These are phyloP conservation scores for Scalesia atractyloides DNA, from an alignment of 129 eudicot species.

Conservation along the genomic window DNA sequence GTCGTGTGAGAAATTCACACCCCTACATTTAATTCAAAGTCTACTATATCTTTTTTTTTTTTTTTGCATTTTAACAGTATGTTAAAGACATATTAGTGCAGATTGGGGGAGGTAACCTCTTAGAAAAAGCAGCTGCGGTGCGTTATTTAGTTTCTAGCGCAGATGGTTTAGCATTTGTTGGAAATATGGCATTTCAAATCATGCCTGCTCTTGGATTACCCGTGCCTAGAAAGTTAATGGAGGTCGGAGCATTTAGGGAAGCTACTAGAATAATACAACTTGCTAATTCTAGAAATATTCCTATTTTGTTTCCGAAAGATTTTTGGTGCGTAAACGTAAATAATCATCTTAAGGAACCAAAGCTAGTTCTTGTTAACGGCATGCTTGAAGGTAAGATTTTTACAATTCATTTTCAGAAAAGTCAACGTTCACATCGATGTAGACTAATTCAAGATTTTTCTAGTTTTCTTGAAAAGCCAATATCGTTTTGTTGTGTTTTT, in stretches of 20 bases:
- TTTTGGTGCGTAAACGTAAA: conserved; percentile 58
- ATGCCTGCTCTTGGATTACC: conserved; percentile 81
- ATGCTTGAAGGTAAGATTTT: conserved; percentile 51
- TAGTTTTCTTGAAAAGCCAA: conserved; percentile 4
- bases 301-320: conserved; percentile 67
- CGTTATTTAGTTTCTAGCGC: conserved; percentile 52
- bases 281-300: conserved; percentile 52
- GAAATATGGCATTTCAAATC: conserved; percentile 81
- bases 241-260: conserved; percentile 52
- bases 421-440: no score
- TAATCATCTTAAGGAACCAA: conserved; percentile 31
- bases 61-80: neutral
- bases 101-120: conserved; percentile 81
- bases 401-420: no score
- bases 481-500: conserved; percentile 10
- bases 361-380: conserved; percentile 46
- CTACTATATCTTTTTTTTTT: neutral
- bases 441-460: conserved; percentile 11
- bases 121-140: conserved; percentile 67
- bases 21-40: neutral
- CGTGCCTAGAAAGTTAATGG: conserved; percentile 62
- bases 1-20: no score
- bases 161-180: conserved; percentile 80
- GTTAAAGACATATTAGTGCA: conserved; percentile 36
- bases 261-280: conserved; percentile 49